Conservation (phyloP, 352 stramenopile genomes). For the Pythium sp. region DNA sequence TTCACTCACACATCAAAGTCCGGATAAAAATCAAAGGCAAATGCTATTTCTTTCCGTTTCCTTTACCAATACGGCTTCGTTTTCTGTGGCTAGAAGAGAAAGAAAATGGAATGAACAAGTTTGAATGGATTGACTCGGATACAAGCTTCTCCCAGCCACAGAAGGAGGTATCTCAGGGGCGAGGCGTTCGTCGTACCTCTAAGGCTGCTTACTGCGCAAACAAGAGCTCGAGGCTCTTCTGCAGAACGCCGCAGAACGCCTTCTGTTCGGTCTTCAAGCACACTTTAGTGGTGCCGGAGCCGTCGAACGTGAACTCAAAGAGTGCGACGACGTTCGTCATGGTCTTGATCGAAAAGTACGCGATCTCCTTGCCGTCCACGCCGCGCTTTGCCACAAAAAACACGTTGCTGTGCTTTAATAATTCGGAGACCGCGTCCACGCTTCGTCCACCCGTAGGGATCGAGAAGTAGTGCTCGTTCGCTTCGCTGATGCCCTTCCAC, state of each 20-base stretch:
- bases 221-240: constrained; percentile 86
- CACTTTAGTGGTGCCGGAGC: constrained; percentile 88
- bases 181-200: neutral
- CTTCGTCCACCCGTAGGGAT: constrained; percentile 61
- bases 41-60: neutral
- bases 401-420: constrained; percentile 88
- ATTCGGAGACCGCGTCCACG: constrained; percentile 86
- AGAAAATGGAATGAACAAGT: neutral
- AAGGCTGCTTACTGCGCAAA: constrained; percentile 33
- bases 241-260: constrained; percentile 85
- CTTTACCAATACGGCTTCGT: neutral
- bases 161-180: neutral
- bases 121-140: neutral
- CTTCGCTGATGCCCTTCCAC: constrained; percentile 96
- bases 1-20: neutral
- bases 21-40: neutral
- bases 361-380: constrained; percentile 93
- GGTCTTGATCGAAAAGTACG: constrained; percentile 95
- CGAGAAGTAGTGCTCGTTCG: constrained; percentile 93
- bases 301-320: constrained; percentile 95
- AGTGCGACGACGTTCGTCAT: constrained; percentile 91
- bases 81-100: neutral
- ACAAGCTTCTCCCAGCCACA: neutral
- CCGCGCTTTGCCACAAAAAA: constrained; percentile 94
- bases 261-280: constrained; percentile 94